Evolutionary conservation across 2,329 filamentous ascomycete genomes (phyloP), one percentile per base, ranked within the genome.

Genomic region (Colletotrichum lini): DNA sequence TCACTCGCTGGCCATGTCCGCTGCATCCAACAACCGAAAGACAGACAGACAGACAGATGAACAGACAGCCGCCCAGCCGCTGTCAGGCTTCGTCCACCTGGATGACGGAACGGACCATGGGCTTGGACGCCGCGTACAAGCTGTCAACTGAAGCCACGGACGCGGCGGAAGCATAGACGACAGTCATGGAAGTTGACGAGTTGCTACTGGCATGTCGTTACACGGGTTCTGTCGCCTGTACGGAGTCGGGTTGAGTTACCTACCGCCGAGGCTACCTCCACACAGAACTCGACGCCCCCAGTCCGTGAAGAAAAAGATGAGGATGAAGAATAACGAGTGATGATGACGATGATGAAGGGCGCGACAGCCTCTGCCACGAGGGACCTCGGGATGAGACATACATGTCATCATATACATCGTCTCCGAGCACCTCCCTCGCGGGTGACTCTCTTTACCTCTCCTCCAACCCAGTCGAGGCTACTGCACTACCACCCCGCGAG

Each of bases 131-230:
- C n/a, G 9, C 35, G 65, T 64, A 59, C 59, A 18, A 68, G 58
- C 69, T 69, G 69, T 54, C 69, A 72, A 64, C 65, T 6, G 47
- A 64, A 72, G 69, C 69, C 65, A 60, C 59, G 42, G 16, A 35
- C 44, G 21, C 44, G 42, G 53, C 49, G 45, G 42, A 40, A 61
- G 49, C 62, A 58, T 52, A 16, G 57, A 26, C 52, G 44, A 49
- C 61, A 23, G 57, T 40, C 38, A 50, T 44, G 18, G 30, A 35
- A 35, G 30, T 35, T 2, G 30, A 35, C 30, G 30, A 35, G 30
- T 8, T 35, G 30, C 30, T 35, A 35, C 30, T 2, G 8, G 8
- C 30, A 9, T 35, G 30, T 35, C 30, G 35, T 38, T 38, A 38
- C 35, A 10, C 9, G 35, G 35, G 2, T 38, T 38, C 35, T 38